Evolutionary conservation across 1,284 basidiomycete species (phyloP).

Genomic region (Apiotrichum gracile): DNA sequence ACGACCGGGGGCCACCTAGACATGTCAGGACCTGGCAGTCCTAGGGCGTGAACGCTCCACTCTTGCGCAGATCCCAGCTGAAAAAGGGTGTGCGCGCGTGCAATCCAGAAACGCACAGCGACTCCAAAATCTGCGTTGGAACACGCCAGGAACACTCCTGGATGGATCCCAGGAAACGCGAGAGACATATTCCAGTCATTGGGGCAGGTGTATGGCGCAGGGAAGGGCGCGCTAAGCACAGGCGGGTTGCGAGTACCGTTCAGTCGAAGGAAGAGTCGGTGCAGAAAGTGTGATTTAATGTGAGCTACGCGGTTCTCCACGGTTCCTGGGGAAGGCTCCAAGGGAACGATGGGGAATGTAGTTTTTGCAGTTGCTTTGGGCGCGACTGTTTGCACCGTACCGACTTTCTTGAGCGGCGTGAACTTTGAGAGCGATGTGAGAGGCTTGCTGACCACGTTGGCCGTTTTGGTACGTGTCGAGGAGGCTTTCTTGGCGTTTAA

Average conservation of each 20-base stretch:
- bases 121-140: slow-evolving; percentile 16
- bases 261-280: slow-evolving; percentile 13
- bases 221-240: background rate
- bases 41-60: slow-evolving; percentile 21
- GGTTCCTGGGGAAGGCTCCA: background rate
- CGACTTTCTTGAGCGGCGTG: background rate
- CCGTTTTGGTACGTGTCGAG: background rate
- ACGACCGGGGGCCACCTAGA: slow-evolving; percentile 22
- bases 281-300: slow-evolving; percentile 2
- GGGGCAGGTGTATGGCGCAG: background rate
- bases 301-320: background rate
- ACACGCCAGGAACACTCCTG: slow-evolving; percentile 10
- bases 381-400: background rate
- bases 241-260: slow-evolving; percentile 4
- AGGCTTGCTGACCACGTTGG: background rate
- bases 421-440: background rate
- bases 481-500: too few species aligned
- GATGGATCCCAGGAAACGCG: slow-evolving; percentile 20
- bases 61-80: slow-evolving; percentile 21
- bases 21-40: slow-evolving; percentile 24
- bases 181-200: background rate
- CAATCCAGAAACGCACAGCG: slow-evolving; percentile 30
- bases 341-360: background rate
- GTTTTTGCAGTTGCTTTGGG: background rate
- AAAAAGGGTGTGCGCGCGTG: slow-evolving; percentile 22